Evolutionary conservation across 352 stramenopile genomes (phyloP), one percentile per base, ranked within the genome.

Genomic region (Pythium guiyangense): DNA sequence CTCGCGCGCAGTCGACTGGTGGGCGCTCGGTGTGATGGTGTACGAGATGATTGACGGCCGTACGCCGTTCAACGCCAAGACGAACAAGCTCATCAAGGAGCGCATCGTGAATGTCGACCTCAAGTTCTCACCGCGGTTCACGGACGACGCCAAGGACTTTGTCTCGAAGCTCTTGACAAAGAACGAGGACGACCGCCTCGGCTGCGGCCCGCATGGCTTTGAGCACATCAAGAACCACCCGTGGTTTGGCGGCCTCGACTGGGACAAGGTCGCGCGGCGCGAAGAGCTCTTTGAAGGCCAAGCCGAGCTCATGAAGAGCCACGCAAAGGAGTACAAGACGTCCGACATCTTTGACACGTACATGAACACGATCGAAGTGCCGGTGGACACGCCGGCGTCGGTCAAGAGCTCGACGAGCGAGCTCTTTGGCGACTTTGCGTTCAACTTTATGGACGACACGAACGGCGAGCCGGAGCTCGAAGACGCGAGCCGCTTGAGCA

Each of bases 161-260:
- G 79, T 95, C 18, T 74, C 77, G 1, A 81, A 76, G 25, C 64
- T 99, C 25, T 71, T 99, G 39, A 98, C 96, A 3, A 97, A 98
- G 66, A 88, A 97, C 67, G 96, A 97, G 26, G 74, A 74, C 10
- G 62, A 88, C 51, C 83, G 97, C 18, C 84, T 99, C 18, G 97
- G 97, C 26, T 92, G 77, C 42, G 96, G 95, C n/a, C 63, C 80
- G 14, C 65, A 84, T 51, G 90, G 90, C 48, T 90, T 96, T 51
- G 74, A 94, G 26, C 67, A 91, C 37, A 88, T 97, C 47, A 96
- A 95, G 71, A 47, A 61, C 39, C 88, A 97, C 66, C 71, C 87
- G 54, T 97, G 87, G 79, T 97, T 97, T 49, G 69, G 78, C 5
- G 74, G 72, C 5, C 76, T 97, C 34, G 76, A 97, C 64, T 97